Base-by-base conservation (phyloP, 345 rosid species). In the Syzygium oleosum region DNA sequence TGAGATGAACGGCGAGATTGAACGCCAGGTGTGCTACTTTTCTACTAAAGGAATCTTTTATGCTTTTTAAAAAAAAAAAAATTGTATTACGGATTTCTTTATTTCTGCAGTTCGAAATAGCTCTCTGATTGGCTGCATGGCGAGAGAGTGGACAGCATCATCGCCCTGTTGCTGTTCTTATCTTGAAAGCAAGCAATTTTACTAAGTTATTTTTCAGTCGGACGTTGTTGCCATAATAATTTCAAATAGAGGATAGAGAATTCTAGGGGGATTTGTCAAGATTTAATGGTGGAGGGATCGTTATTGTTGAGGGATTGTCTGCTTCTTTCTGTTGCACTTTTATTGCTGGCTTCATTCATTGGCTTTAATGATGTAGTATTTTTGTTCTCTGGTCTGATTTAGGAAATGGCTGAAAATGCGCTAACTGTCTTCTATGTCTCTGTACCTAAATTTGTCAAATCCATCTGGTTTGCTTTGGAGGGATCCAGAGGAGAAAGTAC, bases 321-420 rank as follows among this genome's bases (percentile, higher is more conserved):
- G 23, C 79, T 34, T 68, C n/a, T n/a, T 31, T 68, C 79, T 68
- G 41, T 34, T 68, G 79, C 79, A 5, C 79, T n/a, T 34, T 63
- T 68, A 16, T 21, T 31, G 79, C 79, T 68, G 19, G 12, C 46
- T 38, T 68, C 46, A 17, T 68, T 68, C 43, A 68, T 34, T 34
- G 46, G 79, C 79, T 65, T 34, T 65, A 65, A 65, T 10, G 17
- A 59, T 46, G 9, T 89, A 10, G n/a, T 63, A 87, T 80, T 22
- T 73, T 73, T 86, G 31, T 8, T 13, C 46, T 17, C 11, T 34
- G 43, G 79, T 85, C 52, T 63, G 54, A 34, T 78, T 38, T 90
- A 97, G 99, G 99, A 98, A 95, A 92, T 96, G 98, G 99, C 99
- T 80, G 99, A 98, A 94, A 96, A 97, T 95, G 99, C 99, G 88